These are phyloP conservation scores for Botrytis paeoniae DNA, from an alignment of 2,329 filamentous ascomycete species.

Conservation along the genomic window DNA sequence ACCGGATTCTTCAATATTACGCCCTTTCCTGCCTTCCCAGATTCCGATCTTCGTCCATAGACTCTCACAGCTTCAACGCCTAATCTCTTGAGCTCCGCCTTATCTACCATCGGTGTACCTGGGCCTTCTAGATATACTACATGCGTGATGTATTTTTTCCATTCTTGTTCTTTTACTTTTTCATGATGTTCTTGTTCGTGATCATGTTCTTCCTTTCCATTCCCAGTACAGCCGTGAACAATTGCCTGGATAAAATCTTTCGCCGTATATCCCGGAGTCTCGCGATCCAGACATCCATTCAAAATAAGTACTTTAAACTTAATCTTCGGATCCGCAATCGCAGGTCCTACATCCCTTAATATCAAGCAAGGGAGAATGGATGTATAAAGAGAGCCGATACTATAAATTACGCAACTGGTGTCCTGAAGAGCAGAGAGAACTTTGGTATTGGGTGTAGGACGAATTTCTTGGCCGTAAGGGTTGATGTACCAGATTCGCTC, in stretches of 20 bases:
- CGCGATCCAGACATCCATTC: conserved; percentile 80
- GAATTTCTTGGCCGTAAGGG: conserved; percentile 95
- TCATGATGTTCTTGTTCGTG: conserved; percentile 20
- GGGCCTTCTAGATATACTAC: conserved; percentile 74
- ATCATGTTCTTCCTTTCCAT: conserved; percentile 30
- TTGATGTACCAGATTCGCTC: conserved; percentile 94
- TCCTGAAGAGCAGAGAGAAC: conserved; percentile 66
- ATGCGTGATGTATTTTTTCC: conserved; percentile 74
- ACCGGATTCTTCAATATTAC: not conserved
- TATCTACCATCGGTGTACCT: conserved; percentile 68
- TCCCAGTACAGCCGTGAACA: conserved; percentile 57
- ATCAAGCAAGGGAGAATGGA: conserved; percentile 82
- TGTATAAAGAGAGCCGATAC: conserved; percentile 91
- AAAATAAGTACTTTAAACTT: conserved; percentile 65
- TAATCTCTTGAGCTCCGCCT: conserved; percentile 55
- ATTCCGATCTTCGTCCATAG: conserved; percentile 61
- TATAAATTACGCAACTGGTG: conserved; percentile 75
- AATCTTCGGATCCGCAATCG: conserved; percentile 48
- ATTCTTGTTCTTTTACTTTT: conserved; percentile 44
- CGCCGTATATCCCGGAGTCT: conserved; percentile 76
- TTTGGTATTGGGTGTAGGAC: conserved; percentile 76
- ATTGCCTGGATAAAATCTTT: conserved; percentile 81
- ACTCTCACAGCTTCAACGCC: conserved; percentile 77
- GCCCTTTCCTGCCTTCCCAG: conserved; percentile 40
- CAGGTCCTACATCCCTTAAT: conserved; percentile 69